phyloP scores from a whole-genome alignment of 129 eudicot genomes.

The Flaveria sonorensis region DNA sequence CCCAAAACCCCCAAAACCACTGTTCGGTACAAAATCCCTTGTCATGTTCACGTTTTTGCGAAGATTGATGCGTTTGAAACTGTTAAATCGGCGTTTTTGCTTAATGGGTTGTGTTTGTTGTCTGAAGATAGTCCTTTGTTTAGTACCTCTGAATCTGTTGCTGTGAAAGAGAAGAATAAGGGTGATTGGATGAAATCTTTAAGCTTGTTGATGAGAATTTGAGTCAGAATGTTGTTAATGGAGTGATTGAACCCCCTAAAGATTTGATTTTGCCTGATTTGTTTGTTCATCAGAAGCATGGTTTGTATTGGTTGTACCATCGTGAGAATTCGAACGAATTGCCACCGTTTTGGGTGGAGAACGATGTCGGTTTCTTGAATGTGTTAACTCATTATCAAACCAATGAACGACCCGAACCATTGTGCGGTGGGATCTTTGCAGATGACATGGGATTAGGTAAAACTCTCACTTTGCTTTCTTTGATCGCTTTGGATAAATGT shows the following conservation, averaged over 20 bases:
- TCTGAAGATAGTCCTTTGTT: slow-evolving; percentile 35
- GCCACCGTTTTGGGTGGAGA: slow-evolving; percentile 86
- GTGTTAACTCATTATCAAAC: slow-evolving; percentile 62
- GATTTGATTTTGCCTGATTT: slow-evolving; percentile 55
- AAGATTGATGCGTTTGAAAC: slow-evolving; percentile 43
- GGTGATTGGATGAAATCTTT: slow-evolving; percentile 62
- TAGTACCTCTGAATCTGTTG: slow-evolving; percentile 54
- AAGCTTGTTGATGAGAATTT: slow-evolving; percentile 64
- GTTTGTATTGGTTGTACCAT: slow-evolving; percentile 66
- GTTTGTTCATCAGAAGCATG: slow-evolving; percentile 79
- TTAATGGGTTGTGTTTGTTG: slow-evolving; percentile 58
- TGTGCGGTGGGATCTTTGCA: slow-evolving; percentile 91
- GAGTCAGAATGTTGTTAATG: slow-evolving; percentile 33
- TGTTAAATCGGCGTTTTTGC: slow-evolving; percentile 41
- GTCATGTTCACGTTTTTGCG: slow-evolving; percentile 79
- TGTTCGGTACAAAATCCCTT: slow-evolving; percentile 46
- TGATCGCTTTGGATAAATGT: slow-evolving; percentile 73
- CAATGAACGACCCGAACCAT: slow-evolving; percentile 58
- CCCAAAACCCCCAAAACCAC: slow-evolving; percentile 41
- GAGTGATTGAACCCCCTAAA: slow-evolving; percentile 64
- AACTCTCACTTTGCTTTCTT: slow-evolving; percentile 75
- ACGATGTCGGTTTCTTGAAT: slow-evolving; percentile 51
- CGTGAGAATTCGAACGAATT: slow-evolving; percentile 67
- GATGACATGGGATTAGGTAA: slow-evolving; percentile 98
- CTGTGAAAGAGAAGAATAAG: slow-evolving; percentile 51